A percentile compares a stretch with the other conserved stretches of the same genome.
Evolutionary conservation across 1,284 basidiomycete genomes (phyloP).

Genomic region (Cryptococcus sp.): DNA sequence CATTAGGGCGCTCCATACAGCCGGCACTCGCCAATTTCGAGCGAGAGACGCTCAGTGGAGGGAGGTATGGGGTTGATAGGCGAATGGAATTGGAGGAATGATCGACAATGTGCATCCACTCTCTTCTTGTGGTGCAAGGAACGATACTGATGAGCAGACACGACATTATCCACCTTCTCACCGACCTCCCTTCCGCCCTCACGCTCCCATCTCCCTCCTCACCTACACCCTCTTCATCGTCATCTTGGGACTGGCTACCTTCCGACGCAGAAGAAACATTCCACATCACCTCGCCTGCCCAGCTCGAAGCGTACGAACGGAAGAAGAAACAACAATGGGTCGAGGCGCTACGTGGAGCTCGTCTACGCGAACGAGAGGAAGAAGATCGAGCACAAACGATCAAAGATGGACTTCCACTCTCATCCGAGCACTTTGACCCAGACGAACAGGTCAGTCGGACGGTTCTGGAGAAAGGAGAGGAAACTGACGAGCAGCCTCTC

Average conservation of each 20-base stretch:
- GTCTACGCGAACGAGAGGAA: conserved; percentile 52
- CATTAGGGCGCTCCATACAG: not conserved
- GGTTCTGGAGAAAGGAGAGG: not conserved
- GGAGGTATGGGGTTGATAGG: too few relatives aligned
- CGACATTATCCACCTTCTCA: conserved; percentile 68
- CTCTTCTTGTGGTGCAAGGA: not conserved
- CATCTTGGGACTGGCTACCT: conserved; percentile 71
- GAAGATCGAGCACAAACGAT: conserved; percentile 36
- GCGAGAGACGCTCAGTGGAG: too few relatives aligned
- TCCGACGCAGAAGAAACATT: conserved; percentile 77
- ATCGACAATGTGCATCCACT: too few relatives aligned
- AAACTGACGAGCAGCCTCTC: conserved; percentile 55
- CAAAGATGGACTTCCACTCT: conserved; percentile 41
- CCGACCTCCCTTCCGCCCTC: conserved; percentile 35
- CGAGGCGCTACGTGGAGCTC: conserved; percentile 57
- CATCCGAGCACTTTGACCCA: conserved; percentile 54
- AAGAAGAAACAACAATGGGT: conserved; percentile 62
- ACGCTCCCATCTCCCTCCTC: conserved; percentile 5
- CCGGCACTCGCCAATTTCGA: too few relatives aligned
- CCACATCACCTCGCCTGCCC: conserved; percentile 62
- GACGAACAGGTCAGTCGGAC: conserved; percentile 63
- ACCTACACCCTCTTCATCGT: conserved; percentile 15
- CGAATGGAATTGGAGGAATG: too few relatives aligned
- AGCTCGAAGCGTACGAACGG: conserved; percentile 56
- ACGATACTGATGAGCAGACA: conserved; percentile 53